Conservation (phyloP, 768 basidiomycete species). For the Pleurotus tuoliensis region DNA sequence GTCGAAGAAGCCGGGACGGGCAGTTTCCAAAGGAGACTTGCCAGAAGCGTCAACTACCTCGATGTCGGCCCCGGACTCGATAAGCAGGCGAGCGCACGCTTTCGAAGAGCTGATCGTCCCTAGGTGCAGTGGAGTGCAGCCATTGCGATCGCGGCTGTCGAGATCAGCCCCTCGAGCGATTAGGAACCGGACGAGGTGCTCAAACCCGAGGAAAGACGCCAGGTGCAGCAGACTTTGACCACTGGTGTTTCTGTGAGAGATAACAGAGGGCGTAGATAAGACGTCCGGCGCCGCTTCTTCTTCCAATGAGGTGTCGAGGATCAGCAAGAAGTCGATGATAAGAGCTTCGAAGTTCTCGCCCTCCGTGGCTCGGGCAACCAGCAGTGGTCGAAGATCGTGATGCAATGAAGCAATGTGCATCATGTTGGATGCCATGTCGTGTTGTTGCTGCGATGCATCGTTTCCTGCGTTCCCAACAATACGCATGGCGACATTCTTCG, state of each 20-base stretch:
- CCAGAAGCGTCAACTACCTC: constrained; percentile 74
- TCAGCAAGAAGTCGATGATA: constrained; percentile 75
- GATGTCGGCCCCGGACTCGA: constrained; percentile 77
- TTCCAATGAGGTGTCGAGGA: constrained; percentile 66
- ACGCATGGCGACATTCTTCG: constrained; percentile 88
- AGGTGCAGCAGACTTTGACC: constrained; percentile 91
- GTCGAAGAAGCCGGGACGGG: constrained; percentile 40
- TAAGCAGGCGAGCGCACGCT: constrained; percentile 59
- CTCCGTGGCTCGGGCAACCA: constrained; percentile 52
- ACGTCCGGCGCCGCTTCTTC: constrained; percentile 32
- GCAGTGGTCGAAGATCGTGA: constrained; percentile 52
- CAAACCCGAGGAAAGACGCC: constrained; percentile 75
- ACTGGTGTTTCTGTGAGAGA: constrained; percentile 66
- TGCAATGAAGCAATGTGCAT: constrained; percentile 54
- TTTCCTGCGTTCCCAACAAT: constrained; percentile 77
- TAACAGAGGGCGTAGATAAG: constrained; percentile 45
- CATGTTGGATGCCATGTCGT: constrained; percentile 27
- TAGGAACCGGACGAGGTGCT: constrained; percentile 66
- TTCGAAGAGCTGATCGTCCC: constrained; percentile 65
- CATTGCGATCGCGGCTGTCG: constrained; percentile 84
- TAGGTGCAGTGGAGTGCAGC: constrained; percentile 87
- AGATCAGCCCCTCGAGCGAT: constrained; percentile 70
- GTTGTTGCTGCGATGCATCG: constrained; percentile 41
- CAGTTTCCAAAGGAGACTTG: constrained; percentile 63
- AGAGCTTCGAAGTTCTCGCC: constrained; percentile 67